Evolutionary conservation across 192 early-diverging fungal genomes (phyloP).

Genomic region (Diversispora eburnea): DNA sequence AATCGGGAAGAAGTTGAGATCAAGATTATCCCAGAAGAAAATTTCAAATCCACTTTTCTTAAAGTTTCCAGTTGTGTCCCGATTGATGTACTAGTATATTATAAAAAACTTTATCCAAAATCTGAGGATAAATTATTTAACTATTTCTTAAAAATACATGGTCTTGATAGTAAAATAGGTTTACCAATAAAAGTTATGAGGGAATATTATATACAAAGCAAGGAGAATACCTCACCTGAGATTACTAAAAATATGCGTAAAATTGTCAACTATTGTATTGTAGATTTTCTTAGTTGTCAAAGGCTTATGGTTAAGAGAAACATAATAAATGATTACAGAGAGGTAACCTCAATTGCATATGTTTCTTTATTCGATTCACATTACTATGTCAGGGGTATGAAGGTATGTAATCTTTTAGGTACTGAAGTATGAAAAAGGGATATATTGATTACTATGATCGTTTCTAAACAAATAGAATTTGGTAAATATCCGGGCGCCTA

Average conservation of each 20-base stretch:
- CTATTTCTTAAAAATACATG: neutral
- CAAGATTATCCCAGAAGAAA: neutral
- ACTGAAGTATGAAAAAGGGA: neutral
- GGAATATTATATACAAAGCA: neutral
- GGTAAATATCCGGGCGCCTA: neutral
- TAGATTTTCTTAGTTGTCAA: neutral
- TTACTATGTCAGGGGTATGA: neutral
- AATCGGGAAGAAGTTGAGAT: conserved; percentile 2
- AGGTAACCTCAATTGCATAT: neutral
- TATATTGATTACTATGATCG: conserved; percentile 8
- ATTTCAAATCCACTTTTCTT: neutral
- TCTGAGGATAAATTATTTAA: conserved; percentile 8
- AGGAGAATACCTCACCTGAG: neutral
- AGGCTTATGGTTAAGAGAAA: conserved; percentile 13
- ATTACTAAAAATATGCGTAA: neutral
- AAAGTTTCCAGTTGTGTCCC: neutral
- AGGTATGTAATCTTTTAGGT: conserved; percentile 22
- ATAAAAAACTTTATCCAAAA: neutral
- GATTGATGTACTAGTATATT: neutral
- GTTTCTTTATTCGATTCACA: neutral
- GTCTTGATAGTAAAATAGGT: neutral
- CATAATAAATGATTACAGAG: conserved; percentile 15
- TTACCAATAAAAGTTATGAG: neutral
- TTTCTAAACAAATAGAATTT: conserved; percentile 6
- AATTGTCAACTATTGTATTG: neutral